Conservation (phyloP, 768 basidiomycete genomes). For the Mycena epipterygia region DNA sequence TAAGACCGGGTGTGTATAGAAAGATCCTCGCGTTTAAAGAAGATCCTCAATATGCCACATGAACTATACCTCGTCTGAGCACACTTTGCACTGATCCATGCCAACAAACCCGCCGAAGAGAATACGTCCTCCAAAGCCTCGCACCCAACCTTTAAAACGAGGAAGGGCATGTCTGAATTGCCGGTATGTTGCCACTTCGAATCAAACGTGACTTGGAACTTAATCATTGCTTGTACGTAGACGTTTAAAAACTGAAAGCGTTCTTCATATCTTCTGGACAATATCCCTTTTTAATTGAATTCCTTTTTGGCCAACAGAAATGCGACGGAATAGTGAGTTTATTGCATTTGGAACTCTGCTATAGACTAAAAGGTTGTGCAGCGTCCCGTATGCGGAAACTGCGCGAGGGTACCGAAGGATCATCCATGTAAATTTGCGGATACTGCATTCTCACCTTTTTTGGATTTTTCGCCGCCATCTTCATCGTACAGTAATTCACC, state of each 20-base stretch:
- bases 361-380: not conserved
- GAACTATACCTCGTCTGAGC: too few species aligned
- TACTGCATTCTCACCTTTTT: not conserved
- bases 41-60: too few species aligned
- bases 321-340: conserved; percentile 25
- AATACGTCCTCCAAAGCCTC: conserved; percentile 12
- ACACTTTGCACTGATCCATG: not conserved
- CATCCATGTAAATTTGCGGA: conserved; percentile 5
- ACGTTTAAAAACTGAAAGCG: conserved; percentile 18
- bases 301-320: not conserved
- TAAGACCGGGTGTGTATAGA: too few species aligned
- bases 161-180: conserved; percentile 13
- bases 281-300: not conserved
- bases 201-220: not conserved
- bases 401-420: conserved; percentile 17
- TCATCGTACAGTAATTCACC: not conserved
- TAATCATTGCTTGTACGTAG: not conserved
- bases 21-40: too few species aligned
- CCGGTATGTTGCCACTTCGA: conserved; percentile 12
- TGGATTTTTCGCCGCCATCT: not conserved
- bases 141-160: conserved; percentile 1
- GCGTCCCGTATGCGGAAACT: conserved; percentile 20
- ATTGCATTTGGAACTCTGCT: not conserved
- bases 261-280: not conserved
- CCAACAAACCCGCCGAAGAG: conserved; percentile 9